These are phyloP conservation scores for Caloboletus firmus DNA, from an alignment of 1,284 basidiomycete species.

Conservation along the genomic window DNA sequence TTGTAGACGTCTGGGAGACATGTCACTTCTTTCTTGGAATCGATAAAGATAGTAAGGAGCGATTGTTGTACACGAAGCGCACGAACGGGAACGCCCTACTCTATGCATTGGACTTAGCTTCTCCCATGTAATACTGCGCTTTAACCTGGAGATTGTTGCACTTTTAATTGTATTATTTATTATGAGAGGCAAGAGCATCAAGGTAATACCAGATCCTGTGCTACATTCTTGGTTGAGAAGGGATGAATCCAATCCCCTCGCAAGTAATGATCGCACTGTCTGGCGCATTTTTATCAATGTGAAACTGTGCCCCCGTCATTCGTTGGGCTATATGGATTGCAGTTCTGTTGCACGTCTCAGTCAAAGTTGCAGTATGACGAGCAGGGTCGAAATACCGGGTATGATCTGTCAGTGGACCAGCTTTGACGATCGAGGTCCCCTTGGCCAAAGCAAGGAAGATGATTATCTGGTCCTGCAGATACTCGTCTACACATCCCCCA, in stretches of 20 bases:
- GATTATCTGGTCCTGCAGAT: conserved; percentile 71
- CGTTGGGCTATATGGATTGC: conserved; percentile 71
- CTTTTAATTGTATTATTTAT: conserved; percentile 28
- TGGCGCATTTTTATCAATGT: conserved; percentile 41
- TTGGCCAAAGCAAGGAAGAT: conserved; percentile 70
- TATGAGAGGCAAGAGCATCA: not conserved
- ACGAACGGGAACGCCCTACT: conserved; percentile 10
- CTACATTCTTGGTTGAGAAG: conserved; percentile 3
- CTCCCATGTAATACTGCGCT: conserved; percentile 28
- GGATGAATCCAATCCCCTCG: conserved; percentile 53
- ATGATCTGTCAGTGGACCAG: conserved; percentile 59
- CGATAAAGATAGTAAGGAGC: conserved; percentile 38
- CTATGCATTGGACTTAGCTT: conserved; percentile 18
- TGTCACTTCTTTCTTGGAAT: conserved; percentile 88
- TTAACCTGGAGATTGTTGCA: conserved; percentile 12
- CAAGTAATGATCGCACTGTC: conserved; percentile 49
- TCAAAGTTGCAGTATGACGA: not conserved
- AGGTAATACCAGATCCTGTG: not conserved
- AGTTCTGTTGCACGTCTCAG: conserved; percentile 45
- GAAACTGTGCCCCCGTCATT: conserved; percentile 63
- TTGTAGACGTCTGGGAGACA: conserved; percentile 73
- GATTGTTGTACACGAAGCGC: conserved; percentile 1
- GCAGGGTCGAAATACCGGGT: conserved; percentile 48
- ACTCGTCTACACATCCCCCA: conserved; percentile 69
- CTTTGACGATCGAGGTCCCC: conserved; percentile 56